Base-by-base conservation (phyloP, 1,139 yeast genomes). In the Lodderomyces jiufengensis region DNA sequence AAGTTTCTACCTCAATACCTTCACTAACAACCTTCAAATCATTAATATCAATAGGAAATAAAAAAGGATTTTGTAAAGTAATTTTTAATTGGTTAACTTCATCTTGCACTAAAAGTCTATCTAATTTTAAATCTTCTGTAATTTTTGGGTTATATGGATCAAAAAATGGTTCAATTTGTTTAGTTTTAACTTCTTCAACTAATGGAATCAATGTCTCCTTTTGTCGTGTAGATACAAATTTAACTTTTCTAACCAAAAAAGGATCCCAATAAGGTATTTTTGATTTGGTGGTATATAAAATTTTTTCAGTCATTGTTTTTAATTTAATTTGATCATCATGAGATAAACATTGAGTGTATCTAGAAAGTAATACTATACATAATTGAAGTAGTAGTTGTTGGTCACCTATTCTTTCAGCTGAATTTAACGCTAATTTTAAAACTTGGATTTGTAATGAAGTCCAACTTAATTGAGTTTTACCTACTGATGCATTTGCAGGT, bases 21-120 rank as follows among this genome's bases (percentile, higher is more conserved):
- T 56, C 63, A 5, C 74, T 55, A 0, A 62, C 63, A 3, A 81
- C 58, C 28, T 61, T 55, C 2, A 86, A 54, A 32, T 77, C 78
- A 24, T 66, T 64, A 3, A 92, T 62, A 31, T 78, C 82, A 9
- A 90, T 59, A 33, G 82, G 87, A 55, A 86, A 87, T 9, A 78
- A 75, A 59, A 79, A 87, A 2, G 96, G 95, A 51, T 92, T 92
- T 50, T 84, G 92, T 8, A 92, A 51, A 2, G 70, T 64, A 1
- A 86, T 63, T 13, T 66, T 57, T 22, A 83, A 59, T 44, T 73
- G 78, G 23, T 72, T 70, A 9, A 67, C 57, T 35, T 82, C 87
- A 35, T 76, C 80, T 41, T 70, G 73, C 2, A 81, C 75, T 11
- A 80, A 48, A 9, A 73, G 55, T 20, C 58, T 54, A 11, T 66